Percentiles rank a stretch among this genome's conserved stretches.
Evolutionary conservation across 1,139 yeast species (phyloP).

Genomic region (Zygoascus hellenicus): DNA sequence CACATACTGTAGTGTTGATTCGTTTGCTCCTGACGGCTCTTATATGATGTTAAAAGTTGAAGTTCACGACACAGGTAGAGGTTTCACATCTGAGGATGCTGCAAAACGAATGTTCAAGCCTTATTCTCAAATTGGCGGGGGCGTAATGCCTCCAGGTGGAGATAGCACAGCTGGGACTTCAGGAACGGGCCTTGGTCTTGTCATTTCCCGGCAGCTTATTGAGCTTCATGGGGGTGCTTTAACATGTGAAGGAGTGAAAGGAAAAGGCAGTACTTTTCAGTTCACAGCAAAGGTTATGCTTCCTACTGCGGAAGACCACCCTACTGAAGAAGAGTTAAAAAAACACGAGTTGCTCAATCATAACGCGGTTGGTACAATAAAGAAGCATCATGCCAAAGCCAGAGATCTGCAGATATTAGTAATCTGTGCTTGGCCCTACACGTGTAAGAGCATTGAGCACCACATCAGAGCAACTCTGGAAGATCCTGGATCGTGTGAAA

Average conservation of each 20-base stretch:
- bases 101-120: slow-evolving; percentile 82
- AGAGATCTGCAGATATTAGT: slow-evolving; percentile 23
- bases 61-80: slow-evolving; percentile 86
- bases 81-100: slow-evolving; percentile 52
- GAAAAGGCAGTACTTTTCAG: slow-evolving; percentile 69
- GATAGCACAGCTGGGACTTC: slow-evolving; percentile 35
- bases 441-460: slow-evolving; percentile 30
- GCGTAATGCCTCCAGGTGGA: slow-evolving; percentile 8
- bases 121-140: slow-evolving; percentile 64
- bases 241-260: slow-evolving; percentile 62
- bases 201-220: slow-evolving; percentile 80
- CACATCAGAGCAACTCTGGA: slow-evolving; percentile 31
- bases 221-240: slow-evolving; percentile 80
- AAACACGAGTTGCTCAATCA: slow-evolving; percentile 14
- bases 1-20: slow-evolving; percentile 26
- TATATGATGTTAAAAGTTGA: slow-evolving; percentile 55
- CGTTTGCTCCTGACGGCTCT: slow-evolving; percentile 15
- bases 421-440: slow-evolving; percentile 29
- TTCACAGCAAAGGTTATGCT: slow-evolving; percentile 31
- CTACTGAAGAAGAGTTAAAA: slow-evolving; percentile 21
- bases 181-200: slow-evolving; percentile 84
- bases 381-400: slow-evolving; percentile 5
- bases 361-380: slow-evolving; percentile 5
- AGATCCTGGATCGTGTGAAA: slow-evolving; percentile 24
- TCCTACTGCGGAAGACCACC: slow-evolving; percentile 28